Evolutionary conservation across 2,329 filamentous ascomycete species (phyloP), one percentile per base, ranked within the genome.

Genomic region (Aspergillus candidus): DNA sequence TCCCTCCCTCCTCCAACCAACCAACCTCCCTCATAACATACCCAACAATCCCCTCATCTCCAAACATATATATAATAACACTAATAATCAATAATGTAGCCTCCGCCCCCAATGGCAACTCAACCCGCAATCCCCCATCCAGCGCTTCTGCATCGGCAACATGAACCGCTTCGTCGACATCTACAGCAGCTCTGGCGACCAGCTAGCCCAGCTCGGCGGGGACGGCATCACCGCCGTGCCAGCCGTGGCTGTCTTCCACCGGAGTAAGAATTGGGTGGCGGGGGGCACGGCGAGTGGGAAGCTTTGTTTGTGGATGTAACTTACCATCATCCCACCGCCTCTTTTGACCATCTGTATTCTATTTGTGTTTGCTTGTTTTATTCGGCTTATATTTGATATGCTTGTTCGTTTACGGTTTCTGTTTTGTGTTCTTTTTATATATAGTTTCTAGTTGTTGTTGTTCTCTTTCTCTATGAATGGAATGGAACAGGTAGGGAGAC

Each of bases 151-250:
- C 17, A 91, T 98, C 45, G 93, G 88, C 1, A 98, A 97, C 56
- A 97, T 97, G 93, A 95, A 94, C 61, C 81, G 93, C 1, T 97
- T 96, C 56, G 88, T 97, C 1, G 93, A 98, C 60, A 78, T 98
- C 0, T 98, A 86, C 63, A 85, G 84, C 1, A 77, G 82, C 0
- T 79, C 85, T 38, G 93, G 93, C 0, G 83, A 88, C 57, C 91
- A 97, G 63, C 69, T 97, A 4, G 91, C 87, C 0, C 91, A 97
- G 65, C 70, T 98, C 4, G 88, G 84, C 1, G 88, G 89, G 0
- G 88, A 94, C 1, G 87, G 85, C 11, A 94, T 98, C 55, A 95
- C 89, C 1, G 93, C 93, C 6, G 93, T 98, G 4, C 93, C 93
- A 3, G 88, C 93, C 0, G 93, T 94, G 0, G 86, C 89, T 0